These are phyloP conservation scores for Entomortierella beljakovae DNA, from an alignment of 192 early-diverging fungal genomes.

Conservation along the genomic window DNA sequence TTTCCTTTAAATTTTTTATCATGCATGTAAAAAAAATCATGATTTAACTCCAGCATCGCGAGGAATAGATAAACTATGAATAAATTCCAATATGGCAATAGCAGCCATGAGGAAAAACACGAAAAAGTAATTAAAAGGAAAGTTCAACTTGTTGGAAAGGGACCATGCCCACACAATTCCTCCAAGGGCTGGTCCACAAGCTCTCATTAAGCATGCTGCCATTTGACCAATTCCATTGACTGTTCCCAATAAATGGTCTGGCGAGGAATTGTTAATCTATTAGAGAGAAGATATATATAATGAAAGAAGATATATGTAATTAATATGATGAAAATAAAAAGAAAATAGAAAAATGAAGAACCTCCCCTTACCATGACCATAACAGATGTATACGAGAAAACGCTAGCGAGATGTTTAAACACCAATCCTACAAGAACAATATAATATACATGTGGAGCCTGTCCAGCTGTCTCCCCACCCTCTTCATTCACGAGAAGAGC, in stretches of 20 bases:
- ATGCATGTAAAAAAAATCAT: not conserved
- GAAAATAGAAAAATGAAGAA: not conserved
- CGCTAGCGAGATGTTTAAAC: conserved; percentile 37
- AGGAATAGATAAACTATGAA: conserved; percentile 54
- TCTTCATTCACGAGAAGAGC: conserved; percentile 19
- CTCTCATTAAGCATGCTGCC: conserved; percentile 57
- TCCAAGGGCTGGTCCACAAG: conserved; percentile 66
- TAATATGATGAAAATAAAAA: not conserved
- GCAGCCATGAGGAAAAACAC: conserved; percentile 62
- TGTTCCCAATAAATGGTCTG: conserved; percentile 59
- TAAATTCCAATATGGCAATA: conserved; percentile 49
- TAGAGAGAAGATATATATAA: not conserved
- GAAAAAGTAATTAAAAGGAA: conserved; percentile 68
- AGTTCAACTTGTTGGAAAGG: conserved; percentile 53
- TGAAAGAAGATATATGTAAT: not conserved
- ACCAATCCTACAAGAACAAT: conserved; percentile 19
- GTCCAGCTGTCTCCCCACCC: conserved; percentile 16
- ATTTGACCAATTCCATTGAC: conserved; percentile 72
- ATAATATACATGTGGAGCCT: conserved; percentile 1
- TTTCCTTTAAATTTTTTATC: not conserved
- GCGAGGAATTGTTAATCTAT: conserved; percentile 67
- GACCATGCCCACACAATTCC: conserved; percentile 69
- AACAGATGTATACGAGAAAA: conserved; percentile 57
- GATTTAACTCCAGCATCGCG: conserved; percentile 9
- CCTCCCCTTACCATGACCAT: conserved; percentile 63